A percentile compares a stretch with the other conserved stretches of the same genome.
These are phyloP conservation scores for Suillus alpinus DNA, from an alignment of 768 basidiomycete species.

Conservation along the genomic window DNA sequence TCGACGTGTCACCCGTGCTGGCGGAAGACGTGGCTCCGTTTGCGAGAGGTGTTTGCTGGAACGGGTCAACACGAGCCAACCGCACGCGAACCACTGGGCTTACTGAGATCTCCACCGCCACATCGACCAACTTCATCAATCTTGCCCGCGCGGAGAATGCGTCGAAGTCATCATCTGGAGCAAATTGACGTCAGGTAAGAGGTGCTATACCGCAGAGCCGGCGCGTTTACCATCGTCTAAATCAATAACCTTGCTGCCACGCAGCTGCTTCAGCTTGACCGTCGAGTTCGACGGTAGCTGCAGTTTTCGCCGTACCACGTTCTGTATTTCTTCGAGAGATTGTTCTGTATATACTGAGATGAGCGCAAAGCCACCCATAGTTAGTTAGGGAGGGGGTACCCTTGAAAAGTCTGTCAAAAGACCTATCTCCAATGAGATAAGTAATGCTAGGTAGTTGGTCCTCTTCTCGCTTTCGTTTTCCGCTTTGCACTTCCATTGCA, in stretches of 20 bases:
- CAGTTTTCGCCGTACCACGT: conserved; percentile 61
- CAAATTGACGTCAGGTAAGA: conserved; percentile 2
- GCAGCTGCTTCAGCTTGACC: conserved; percentile 49
- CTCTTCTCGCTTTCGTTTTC: conserved; percentile 23
- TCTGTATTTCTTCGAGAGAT: conserved; percentile 56
- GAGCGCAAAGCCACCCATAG: conserved; percentile 5
- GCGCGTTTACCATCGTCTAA: conserved; percentile 66
- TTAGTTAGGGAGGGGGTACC: conserved; percentile 23
- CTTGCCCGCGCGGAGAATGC: conserved; percentile 56
- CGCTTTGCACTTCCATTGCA: conserved; percentile 15
- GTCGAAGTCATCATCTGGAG: conserved; percentile 74
- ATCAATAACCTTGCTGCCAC: conserved; percentile 52
- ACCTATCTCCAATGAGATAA: conserved; percentile 32
- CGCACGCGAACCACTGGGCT: background rate
- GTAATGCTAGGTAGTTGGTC: conserved; percentile 31
- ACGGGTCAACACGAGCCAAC: background rate
- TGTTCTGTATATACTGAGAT: conserved; percentile 41
- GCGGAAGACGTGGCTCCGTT: conserved; percentile 2
- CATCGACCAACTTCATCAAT: conserved; percentile 35
- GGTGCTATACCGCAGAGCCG: background rate
- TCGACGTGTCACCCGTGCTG: background rate
- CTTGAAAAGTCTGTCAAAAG: conserved; percentile 42
- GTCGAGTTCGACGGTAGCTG: conserved; percentile 38
- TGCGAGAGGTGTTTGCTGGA: conserved; percentile 10
- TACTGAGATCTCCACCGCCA: conserved; percentile 21